Conservation (phyloP, 1,139 yeast genomes). For the Candida smagusa region DNA sequence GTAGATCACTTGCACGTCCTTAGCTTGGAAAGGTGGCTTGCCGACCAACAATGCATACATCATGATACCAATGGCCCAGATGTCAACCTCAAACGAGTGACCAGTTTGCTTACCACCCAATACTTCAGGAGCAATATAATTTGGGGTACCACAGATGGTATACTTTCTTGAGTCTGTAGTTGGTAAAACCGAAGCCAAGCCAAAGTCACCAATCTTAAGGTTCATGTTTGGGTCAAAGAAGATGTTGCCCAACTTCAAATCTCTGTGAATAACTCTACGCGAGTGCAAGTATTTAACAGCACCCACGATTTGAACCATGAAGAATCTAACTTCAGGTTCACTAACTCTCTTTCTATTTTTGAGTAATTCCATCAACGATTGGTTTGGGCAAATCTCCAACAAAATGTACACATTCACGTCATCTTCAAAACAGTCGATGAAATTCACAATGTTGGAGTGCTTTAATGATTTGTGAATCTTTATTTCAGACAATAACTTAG, state of each 20-base stretch:
- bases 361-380: constrained; percentile 87
- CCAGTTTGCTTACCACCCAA: constrained; percentile 85
- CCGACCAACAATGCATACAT: constrained; percentile 87
- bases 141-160: constrained; percentile 97
- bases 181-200: constrained; percentile 85
- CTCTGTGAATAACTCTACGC: constrained; percentile 93
- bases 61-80: constrained; percentile 98
- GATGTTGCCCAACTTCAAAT: constrained; percentile 89
- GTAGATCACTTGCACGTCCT: constrained; percentile 89
- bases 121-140: constrained; percentile 96
- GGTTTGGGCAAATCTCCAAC: constrained; percentile 91
- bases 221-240: constrained; percentile 92
- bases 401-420: constrained; percentile 89
- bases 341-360: constrained; percentile 77
- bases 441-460: constrained; percentile 88
- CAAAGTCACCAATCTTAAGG: constrained; percentile 93
- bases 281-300: constrained; percentile 91
- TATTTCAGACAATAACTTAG: constrained; percentile 86
- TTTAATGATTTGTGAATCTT: constrained; percentile 89
- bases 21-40: constrained; percentile 96
- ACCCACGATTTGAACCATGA: constrained; percentile 90
- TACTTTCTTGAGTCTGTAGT: constrained; percentile 68
- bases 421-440: constrained; percentile 93
- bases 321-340: constrained; percentile 89
- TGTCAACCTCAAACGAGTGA: constrained; percentile 90